Conservation (phyloP, 2,329 filamentous ascomycete species). For the Magnaporthales sp. region DNA sequence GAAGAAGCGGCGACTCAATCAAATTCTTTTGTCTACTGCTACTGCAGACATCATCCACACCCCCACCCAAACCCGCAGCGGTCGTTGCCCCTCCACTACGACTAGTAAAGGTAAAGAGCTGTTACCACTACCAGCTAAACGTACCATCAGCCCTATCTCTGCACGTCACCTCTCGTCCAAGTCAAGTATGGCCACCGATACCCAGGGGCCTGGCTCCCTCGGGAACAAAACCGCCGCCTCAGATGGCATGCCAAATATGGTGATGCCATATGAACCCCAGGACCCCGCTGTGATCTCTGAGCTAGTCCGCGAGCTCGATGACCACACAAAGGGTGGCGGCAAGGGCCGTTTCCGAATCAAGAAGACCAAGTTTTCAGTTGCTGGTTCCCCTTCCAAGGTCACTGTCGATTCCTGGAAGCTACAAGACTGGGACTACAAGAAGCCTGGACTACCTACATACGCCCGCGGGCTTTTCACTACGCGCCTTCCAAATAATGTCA, state of each 20-base stretch:
- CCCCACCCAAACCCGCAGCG: background rate
- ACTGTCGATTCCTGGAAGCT: conserved; percentile 87
- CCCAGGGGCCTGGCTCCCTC: background rate
- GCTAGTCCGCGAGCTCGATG: conserved; percentile 57
- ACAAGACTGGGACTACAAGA: conserved; percentile 95
- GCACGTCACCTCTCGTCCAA: background rate
- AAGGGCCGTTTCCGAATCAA: conserved; percentile 63
- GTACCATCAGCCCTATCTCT: background rate
- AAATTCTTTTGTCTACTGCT: background rate
- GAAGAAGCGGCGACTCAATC: background rate
- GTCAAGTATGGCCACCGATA: background rate
- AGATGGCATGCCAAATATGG: conserved; percentile 18
- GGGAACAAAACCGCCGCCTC: background rate
- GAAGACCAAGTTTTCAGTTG: conserved; percentile 68
- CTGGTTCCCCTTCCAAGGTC: conserved; percentile 51
- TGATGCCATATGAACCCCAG: conserved; percentile 58
- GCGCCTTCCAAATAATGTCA: conserved; percentile 46
- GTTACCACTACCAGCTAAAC: background rate
- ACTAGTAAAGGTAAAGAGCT: background rate
- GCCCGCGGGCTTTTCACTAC: conserved; percentile 93
- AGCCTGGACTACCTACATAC: conserved; percentile 75
- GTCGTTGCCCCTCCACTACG: background rate
- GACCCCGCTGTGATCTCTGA: conserved; percentile 57
- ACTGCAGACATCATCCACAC: background rate
- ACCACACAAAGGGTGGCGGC: conserved; percentile 38